Conservation (phyloP, 2,329 filamentous ascomycete genomes). For the Monilinia polystroma region DNA sequence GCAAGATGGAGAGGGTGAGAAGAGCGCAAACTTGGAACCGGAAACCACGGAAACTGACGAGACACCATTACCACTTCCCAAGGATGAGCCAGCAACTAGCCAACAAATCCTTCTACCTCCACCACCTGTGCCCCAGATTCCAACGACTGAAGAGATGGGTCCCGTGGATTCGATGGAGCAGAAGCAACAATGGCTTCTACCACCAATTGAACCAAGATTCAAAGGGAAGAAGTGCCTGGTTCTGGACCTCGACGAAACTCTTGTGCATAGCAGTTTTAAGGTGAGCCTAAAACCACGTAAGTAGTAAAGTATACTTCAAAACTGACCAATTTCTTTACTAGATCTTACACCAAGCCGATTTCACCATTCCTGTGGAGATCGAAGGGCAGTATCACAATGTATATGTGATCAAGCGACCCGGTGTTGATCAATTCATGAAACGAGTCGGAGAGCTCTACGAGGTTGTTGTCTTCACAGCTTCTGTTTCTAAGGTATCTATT, state of each 20-base stretch:
- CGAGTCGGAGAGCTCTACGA: conserved; percentile 96
- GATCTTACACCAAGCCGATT: conserved; percentile 97
- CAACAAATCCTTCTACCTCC: conserved; percentile 29
- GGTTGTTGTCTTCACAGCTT: conserved; percentile 97
- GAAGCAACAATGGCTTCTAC: conserved; percentile 58
- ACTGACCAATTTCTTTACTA: conserved; percentile 42
- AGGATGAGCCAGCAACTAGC: conserved; percentile 31
- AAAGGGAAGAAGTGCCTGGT: conserved; percentile 92
- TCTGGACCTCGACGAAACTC: conserved; percentile 90
- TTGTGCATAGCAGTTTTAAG: conserved; percentile 99
- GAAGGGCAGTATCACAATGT: conserved; percentile 99
- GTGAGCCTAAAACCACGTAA: conserved; percentile 48
- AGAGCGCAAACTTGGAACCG: conserved; percentile 33
- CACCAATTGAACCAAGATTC: conserved; percentile 75
- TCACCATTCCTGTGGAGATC: conserved; percentile 98
- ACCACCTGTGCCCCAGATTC: conserved; percentile 36
- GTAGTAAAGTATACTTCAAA: conserved; percentile 17
- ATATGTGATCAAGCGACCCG: conserved; percentile 98
- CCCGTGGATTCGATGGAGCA: conserved; percentile 35
- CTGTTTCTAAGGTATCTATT: conserved; percentile 81
- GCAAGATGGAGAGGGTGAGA: conserved; percentile 33
- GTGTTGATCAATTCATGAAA: conserved; percentile 99
- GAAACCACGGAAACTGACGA: conserved; percentile 32
- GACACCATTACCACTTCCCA: conserved; percentile 28
- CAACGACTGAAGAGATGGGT: conserved; percentile 30